Evolutionary conservation across 331 rosid species (phyloP), one percentile per base, ranked within the genome.

Genomic region (Dryas integrifolia): DNA sequence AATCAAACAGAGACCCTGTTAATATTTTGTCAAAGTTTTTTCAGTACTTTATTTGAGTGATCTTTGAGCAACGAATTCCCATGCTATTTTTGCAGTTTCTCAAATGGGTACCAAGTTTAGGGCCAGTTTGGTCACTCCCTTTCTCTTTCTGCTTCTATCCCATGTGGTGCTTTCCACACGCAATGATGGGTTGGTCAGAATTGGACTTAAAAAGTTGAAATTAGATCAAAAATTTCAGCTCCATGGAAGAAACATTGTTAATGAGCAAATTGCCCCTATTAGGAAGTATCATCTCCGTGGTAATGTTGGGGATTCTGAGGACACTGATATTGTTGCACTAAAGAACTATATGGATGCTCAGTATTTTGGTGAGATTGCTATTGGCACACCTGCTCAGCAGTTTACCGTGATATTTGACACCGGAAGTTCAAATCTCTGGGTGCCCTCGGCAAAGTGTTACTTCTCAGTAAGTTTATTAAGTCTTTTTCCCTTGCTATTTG

Each of bases 401-500:
- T 85, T 88, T 45, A 85, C 85, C 65, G 88, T 85, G n/a, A 83
- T 88, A 69, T 88, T 88, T 75, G 87, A 85, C 75, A 85, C 92
- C 1, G 90, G 92, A 73, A 85, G 87, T 75, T 88, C 90, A 70
- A 85, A 88, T 67, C 90, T 88, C 41, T 90, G 93, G 96, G 92
- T 90, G 61, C 93, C 93, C 71, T 88, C 93, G 2, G 65, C 92
- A 7, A 88, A 83, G 75, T 90, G 96, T 76, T 74, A 80, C 53
- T 87, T 87, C 61, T 89, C 96, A 5, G 96, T 82, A 78, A 58
- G 83, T 64, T 48, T 71, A 59, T 77, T 1, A 12, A 38, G 51
- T 78, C 2, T 9, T 52, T 71, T 61, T 40, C 6, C 6, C 21
- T 14, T 5, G 30, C 58, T 43, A 12, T 51, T 43, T 5, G 48